Conservation (phyloP, 176 grass and related monocot genomes). For the Oryza australiensis region DNA sequence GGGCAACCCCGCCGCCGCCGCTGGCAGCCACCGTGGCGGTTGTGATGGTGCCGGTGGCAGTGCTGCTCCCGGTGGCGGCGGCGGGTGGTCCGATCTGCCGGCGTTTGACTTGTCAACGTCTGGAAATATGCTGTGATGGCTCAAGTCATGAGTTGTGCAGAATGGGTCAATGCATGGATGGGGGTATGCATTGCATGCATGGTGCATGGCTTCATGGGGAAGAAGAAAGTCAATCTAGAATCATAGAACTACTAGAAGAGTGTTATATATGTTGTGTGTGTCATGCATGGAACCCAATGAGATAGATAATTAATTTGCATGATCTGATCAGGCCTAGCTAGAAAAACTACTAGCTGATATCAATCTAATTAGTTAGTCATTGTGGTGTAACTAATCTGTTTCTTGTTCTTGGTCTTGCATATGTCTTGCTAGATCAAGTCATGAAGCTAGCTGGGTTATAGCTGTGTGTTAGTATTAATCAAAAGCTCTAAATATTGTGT, state of each 20-base stretch:
- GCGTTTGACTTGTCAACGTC: constrained; percentile 44
- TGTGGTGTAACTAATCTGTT: not conserved
- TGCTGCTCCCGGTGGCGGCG: not conserved
- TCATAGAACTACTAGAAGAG: not conserved
- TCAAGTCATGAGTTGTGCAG: not conserved
- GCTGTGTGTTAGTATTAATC: not conserved
- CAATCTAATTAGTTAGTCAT: not conserved
- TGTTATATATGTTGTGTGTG: not conserved
- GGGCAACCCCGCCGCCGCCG: not conserved
- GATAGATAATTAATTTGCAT: not conserved
- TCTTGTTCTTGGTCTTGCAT: not conserved
- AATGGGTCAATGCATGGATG: not conserved
- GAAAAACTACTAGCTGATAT: not conserved
- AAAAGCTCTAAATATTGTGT: not conserved
- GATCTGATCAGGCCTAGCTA: not conserved
- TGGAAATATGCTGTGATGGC: constrained; percentile 40
- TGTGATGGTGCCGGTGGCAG: not conserved
- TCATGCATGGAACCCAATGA: not conserved
- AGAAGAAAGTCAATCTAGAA: not conserved
- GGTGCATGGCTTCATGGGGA: not conserved
- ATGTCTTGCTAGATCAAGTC: not conserved
- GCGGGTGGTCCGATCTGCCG: not conserved
- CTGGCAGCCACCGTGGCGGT: not conserved
- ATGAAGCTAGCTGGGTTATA: not conserved
- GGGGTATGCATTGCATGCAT: too few relatives aligned